Base-by-base conservation (phyloP, 2,329 filamentous ascomycete genomes). In the Teratosphaeria epicoccoides region DNA sequence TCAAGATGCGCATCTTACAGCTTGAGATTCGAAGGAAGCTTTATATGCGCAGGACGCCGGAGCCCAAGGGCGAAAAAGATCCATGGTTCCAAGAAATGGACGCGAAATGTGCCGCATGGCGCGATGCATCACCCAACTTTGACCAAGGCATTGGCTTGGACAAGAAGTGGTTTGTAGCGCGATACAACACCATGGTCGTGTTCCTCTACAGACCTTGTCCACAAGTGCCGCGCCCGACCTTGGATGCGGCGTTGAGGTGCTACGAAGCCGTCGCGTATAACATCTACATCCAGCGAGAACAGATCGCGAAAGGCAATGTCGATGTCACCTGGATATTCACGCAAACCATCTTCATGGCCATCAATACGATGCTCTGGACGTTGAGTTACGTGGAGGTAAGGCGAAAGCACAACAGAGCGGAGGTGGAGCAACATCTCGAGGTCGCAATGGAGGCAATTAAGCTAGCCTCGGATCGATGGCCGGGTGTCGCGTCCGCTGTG, bases 311-410 rank as follows among this genome's bases (percentile, higher is more conserved):
- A 14, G 78, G 80, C 12, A 83, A 82, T 22, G 81, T 93, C 10
- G 91, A 96, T 64, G 76, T 96, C 54, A 96, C 90, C 0, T 97
- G 91, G 91, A 84, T 95, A 43, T 95, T 95, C 63, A 81, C 95
- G 1, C 79, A 95, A 53, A 83, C 85, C 20, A 78, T 97, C 40
- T 96, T 94, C 71, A 93, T 94, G 82, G 83, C 87, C 4, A 78
- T 97, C 52, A 96, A 95, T 65, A 90, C 88, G 4, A 79, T 96
- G 47, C 77, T 98, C 0, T 98, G 93, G 93, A 82, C 87, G 1
- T 78, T 95, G 6, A 95, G 90, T 1, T 96, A 95, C 63, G 78
- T 84, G 3, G 85, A 91, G 58, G 83, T 97, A 23, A 84, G 93
- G 45, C 78, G 80, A 50, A 74, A 80, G 17, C 85, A 95, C 65